Percentiles rank a stretch among this genome's conserved stretches.
phyloP scores from a whole-genome alignment of 2,329 filamentous ascomycete genomes.

The Talaromyces sp. region DNA sequence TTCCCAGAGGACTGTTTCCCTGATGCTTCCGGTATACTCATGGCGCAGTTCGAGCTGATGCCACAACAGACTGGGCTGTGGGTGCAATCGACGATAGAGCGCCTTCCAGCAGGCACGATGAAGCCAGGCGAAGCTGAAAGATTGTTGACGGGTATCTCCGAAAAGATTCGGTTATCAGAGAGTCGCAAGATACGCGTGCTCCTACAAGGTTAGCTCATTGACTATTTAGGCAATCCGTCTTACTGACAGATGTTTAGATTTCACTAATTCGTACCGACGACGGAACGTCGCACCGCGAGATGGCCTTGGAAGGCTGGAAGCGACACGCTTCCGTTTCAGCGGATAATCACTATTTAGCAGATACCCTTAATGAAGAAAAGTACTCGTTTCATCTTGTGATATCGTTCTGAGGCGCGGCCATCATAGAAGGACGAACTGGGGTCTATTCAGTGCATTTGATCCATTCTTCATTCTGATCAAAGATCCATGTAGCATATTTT shows the following conservation, averaged over 20 bases:
- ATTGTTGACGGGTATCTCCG: constrained; percentile 72
- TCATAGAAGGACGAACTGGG: not conserved
- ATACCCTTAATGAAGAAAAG: constrained; percentile 9
- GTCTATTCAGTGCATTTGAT: not conserved
- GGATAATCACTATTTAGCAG: constrained; percentile 39
- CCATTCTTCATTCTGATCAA: not conserved
- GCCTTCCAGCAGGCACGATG: constrained; percentile 78
- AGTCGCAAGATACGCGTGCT: constrained; percentile 76
- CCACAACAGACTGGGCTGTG: constrained; percentile 73
- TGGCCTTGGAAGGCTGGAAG: constrained; percentile 80
- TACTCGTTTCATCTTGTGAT: not conserved
- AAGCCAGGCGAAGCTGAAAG: constrained; percentile 74
- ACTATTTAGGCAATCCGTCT: not conserved
- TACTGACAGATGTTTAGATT: constrained; percentile 52
- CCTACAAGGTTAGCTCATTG: constrained; percentile 55
- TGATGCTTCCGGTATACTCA: constrained; percentile 86
- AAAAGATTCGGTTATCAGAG: constrained; percentile 64
- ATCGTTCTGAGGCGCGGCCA: not conserved
- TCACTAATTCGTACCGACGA: constrained; percentile 88
- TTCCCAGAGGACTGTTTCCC: constrained; percentile 95
- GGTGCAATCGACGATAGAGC: constrained; percentile 75
- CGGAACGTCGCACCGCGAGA: constrained; percentile 94
- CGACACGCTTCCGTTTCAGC: constrained; percentile 76
- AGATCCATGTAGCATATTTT: not conserved
- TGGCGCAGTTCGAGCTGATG: constrained; percentile 81